Base-by-base conservation (phyloP, 495 filamentous ascomycete species). In the Tetracladium setigerum region DNA sequence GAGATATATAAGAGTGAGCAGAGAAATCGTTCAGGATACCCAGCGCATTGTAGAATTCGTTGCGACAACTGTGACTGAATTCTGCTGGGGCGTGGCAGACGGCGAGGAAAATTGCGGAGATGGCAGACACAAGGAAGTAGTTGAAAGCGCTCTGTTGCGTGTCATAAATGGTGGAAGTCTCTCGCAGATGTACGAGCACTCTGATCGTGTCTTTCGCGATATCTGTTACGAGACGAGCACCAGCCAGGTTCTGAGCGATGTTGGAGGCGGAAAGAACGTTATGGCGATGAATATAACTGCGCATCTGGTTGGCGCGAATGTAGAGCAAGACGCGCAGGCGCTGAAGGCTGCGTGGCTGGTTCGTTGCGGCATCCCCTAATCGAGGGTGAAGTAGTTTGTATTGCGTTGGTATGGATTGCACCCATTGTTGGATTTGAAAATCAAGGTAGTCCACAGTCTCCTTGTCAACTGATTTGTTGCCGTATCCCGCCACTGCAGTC, bases 11-110 rank as follows among this genome's bases (percentile, higher is more conserved):
- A 0, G 77, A 81, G 38, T 71, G 61, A 1, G 72, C 65, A 7
- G 75, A 79, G 17, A 84, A 74, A 1, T 71, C 76, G 30, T 79
- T 75, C 43, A 84, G 70, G 5, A 84, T 63, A n/a, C 82, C 79
- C 16, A 84, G 58, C 0, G 78, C 81, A 70, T 74, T 76, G 64
- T 81, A 81, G 50, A 83, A 83, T 50, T 83, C 79, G 47, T 80
- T 76, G 12, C 76, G 69, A 50, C 77, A 78, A 10, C 67, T 62
- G 3, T 56, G 59, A 42, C 69, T 78, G 57, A 82, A 83, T 38
- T 73, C 67, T 1, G 71, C 64, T 0, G 81, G 81, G 0, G 74
- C 75, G 54, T 84, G 80, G 1, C 72, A 72, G 2, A 82, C 77
- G 3, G 80, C 80, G 0, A 84, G 68, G 54, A 84, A 82, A 3